Percentiles rank a stretch among this genome's conserved stretches.
phyloP scores from a whole-genome alignment of 345 rosid genomes.

The Brassica cretica region DNA sequence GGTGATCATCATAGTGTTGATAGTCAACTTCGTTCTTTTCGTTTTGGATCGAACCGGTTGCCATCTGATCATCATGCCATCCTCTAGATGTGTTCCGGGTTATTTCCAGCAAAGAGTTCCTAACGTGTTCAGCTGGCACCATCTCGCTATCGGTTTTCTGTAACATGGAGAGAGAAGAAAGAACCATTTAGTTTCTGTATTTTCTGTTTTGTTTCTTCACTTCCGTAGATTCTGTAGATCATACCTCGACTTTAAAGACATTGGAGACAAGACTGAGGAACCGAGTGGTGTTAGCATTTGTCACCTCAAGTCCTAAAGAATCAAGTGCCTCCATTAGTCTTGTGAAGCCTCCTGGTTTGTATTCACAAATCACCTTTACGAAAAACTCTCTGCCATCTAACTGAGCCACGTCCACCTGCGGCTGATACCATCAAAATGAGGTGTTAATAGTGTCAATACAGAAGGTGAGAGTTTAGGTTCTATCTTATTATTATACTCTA shows the following conservation, averaged over 20 bases:
- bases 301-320: constrained; percentile 82
- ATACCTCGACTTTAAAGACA: constrained; percentile 87
- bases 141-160: constrained; percentile 76
- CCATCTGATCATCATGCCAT: constrained; percentile 54
- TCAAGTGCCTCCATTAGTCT: constrained; percentile 83
- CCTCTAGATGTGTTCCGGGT: constrained; percentile 55
- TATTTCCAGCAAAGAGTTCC: constrained; percentile 77
- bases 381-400: constrained; percentile 82
- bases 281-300: constrained; percentile 80
- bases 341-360: constrained; percentile 77
- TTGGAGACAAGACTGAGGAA: constrained; percentile 77
- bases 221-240: background rate
- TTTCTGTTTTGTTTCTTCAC: constrained; percentile 11
- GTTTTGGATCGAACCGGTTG: constrained; percentile 42
- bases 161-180: constrained; percentile 7
- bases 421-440: constrained; percentile 42
- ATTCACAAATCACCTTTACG: constrained; percentile 88
- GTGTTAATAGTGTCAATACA: background rate
- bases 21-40: constrained; percentile 43
- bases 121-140: constrained; percentile 76
- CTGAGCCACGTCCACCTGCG: constrained; percentile 89
- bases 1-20: constrained; percentile 42
- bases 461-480: constrained; percentile 1
- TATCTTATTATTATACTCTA: constrained; percentile 10
- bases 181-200: constrained; percentile 3